Evolutionary conservation across 2,329 filamentous ascomycete genomes (phyloP).

Genomic region (Calonectria naviculata): DNA sequence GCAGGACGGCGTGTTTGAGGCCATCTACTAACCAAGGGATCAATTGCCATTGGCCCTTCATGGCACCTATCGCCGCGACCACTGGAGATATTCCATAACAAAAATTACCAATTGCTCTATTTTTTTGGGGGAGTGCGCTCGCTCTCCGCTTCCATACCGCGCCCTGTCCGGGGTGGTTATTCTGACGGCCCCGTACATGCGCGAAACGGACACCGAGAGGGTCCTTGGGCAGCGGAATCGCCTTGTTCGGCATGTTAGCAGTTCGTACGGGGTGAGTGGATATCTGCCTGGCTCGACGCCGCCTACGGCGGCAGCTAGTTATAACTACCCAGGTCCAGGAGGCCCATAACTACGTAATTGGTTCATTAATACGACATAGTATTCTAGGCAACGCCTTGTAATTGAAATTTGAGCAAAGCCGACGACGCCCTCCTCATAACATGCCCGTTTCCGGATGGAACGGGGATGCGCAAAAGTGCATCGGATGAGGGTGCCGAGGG

Average conservation of each 20-base stretch:
- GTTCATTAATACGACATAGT: constrained; percentile 3
- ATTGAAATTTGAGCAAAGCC: not conserved
- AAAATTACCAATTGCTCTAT: not conserved
- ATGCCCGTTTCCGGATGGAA: not conserved
- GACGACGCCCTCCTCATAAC: not conserved
- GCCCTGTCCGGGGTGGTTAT: not conserved
- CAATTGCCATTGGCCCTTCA: not conserved
- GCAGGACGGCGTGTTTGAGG: not conserved
- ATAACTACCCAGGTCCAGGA: not conserved
- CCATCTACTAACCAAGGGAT: not conserved
- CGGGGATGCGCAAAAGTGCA: not conserved
- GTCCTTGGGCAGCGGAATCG: constrained; percentile 1
- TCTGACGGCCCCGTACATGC: constrained; percentile 10
- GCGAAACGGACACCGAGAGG: constrained; percentile 7
- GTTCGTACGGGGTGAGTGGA: not conserved
- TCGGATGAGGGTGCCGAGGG: not conserved
- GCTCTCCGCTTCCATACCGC: not conserved
- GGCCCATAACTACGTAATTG: not conserved
- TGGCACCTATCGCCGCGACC: not conserved
- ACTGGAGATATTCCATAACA: not conserved
- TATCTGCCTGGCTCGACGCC: not conserved
- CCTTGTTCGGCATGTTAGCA: not conserved
- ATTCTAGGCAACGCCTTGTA: not conserved
- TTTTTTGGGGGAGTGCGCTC: not conserved
- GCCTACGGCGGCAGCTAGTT: constrained; percentile 5